phyloP scores from a whole-genome alignment of 2,329 filamentous ascomycete species.

The Neonectria sp. region DNA sequence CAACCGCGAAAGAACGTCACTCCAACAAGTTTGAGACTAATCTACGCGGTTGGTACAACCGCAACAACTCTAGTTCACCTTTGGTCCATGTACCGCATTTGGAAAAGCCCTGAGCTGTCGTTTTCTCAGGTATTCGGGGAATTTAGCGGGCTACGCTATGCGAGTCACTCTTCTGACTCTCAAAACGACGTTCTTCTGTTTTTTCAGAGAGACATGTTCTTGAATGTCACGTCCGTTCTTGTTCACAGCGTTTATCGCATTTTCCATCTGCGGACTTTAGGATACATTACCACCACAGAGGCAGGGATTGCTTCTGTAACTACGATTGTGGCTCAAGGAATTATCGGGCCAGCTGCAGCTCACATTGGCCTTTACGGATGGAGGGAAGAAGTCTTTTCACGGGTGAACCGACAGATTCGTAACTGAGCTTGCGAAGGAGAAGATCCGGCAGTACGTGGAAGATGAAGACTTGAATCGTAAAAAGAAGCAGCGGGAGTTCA shows the following conservation, averaged over 20 bases:
- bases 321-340: neutral
- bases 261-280: neutral
- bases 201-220: neutral
- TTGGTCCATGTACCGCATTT: neutral
- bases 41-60: neutral
- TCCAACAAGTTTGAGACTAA: neutral
- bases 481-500: too few relatives aligned
- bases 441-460: too few relatives aligned
- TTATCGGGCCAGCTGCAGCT: neutral
- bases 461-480: too few relatives aligned
- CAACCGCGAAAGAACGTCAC: neutral
- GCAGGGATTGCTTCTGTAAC: neutral
- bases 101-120: neutral
- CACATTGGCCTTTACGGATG: neutral
- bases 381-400: slow-evolving; percentile 3
- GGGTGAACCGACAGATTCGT: neutral
- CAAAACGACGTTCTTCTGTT: neutral
- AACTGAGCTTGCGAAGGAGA: neutral
- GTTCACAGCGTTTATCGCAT: neutral
- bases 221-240: neutral
- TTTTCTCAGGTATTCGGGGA: neutral
- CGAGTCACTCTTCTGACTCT: neutral
- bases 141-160: neutral
- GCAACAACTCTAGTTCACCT: neutral
- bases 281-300: neutral